Evolutionary conservation across 1,284 basidiomycete species (phyloP).

Genomic region (Kalmanozyma brasiliensis): DNA sequence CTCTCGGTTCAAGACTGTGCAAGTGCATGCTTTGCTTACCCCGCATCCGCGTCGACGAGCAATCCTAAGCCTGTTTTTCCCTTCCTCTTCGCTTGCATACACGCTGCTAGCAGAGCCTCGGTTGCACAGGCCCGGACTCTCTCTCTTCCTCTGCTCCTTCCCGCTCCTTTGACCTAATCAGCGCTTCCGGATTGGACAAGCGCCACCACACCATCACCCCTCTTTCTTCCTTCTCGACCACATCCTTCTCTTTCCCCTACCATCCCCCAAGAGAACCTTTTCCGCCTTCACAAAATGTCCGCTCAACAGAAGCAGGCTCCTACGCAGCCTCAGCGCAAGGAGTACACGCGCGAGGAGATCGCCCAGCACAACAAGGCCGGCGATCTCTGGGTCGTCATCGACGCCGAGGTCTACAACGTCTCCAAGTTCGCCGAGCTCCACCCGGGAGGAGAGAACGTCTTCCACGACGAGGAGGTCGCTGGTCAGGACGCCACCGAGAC

Average conservation of each 20-base stretch:
- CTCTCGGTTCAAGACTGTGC: not conserved
- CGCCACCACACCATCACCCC: constrained; percentile 1
- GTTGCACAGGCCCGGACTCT: not conserved
- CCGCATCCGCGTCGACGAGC: constrained; percentile 30
- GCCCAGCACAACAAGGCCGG: constrained; percentile 89
- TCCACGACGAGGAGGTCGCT: constrained; percentile 64
- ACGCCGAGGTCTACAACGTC: constrained; percentile 66
- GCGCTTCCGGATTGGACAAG: not conserved
- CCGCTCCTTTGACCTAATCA: not conserved
- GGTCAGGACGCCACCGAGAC: constrained; percentile 66
- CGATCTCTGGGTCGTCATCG: constrained; percentile 82
- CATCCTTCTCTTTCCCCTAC: constrained; percentile 1
- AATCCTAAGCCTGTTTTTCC: constrained; percentile 3
- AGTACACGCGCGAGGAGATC: constrained; percentile 80
- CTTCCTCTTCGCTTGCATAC: too few relatives aligned
- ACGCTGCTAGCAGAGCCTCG: too few relatives aligned
- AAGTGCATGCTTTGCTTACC: constrained; percentile 11
- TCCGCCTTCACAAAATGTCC: constrained; percentile 45
- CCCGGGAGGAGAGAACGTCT: constrained; percentile 65
- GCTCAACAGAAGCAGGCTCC: constrained; percentile 45
- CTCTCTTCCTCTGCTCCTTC: not conserved
- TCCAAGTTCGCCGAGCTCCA: constrained; percentile 66
- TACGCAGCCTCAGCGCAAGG: constrained; percentile 61
- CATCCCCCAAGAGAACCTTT: too few relatives aligned
- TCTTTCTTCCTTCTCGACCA: constrained; percentile 2